phyloP scores from a whole-genome alignment of 2,329 filamentous ascomycete genomes.

The Sporothrix pallida region DNA sequence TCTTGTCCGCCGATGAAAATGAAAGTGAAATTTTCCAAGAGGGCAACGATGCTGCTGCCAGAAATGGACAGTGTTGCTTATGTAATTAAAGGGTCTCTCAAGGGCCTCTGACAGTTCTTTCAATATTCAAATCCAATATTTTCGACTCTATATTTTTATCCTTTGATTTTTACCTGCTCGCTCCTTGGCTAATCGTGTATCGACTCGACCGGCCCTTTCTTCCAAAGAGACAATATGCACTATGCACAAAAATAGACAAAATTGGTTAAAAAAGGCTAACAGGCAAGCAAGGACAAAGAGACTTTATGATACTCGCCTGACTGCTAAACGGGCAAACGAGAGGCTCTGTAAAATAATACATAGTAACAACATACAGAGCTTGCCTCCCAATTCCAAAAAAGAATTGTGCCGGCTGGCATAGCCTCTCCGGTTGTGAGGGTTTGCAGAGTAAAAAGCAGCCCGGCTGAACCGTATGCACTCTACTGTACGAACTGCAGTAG shows the following conservation, averaged over 20 bases:
- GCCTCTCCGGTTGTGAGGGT: neutral
- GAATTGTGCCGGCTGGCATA: neutral
- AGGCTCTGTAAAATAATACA: neutral
- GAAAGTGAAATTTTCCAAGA: neutral
- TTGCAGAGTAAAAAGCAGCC: no score
- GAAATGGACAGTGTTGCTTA: neutral
- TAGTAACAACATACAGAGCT: neutral
- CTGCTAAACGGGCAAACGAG: neutral
- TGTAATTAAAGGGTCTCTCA: neutral
- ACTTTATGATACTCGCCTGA: no score
- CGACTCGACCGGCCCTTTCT: neutral
- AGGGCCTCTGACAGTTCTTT: no score
- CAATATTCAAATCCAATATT: no score
- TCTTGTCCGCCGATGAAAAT: neutral
- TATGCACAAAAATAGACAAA: neutral
- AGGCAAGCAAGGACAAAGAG: neutral
- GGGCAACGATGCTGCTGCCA: neutral
- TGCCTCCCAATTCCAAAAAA: no score
- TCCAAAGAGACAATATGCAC: conserved; percentile 24
- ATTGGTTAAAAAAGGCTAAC: neutral
- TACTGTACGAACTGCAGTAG: conserved; percentile 18
- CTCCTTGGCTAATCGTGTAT: conserved; percentile 14
- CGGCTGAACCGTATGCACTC: conserved; percentile 1
- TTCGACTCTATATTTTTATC: neutral
- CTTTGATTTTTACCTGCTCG: neutral